phyloP scores from a whole-genome alignment of 371 early-diverging fungal genomes.

The Mortierella polycephala region DNA sequence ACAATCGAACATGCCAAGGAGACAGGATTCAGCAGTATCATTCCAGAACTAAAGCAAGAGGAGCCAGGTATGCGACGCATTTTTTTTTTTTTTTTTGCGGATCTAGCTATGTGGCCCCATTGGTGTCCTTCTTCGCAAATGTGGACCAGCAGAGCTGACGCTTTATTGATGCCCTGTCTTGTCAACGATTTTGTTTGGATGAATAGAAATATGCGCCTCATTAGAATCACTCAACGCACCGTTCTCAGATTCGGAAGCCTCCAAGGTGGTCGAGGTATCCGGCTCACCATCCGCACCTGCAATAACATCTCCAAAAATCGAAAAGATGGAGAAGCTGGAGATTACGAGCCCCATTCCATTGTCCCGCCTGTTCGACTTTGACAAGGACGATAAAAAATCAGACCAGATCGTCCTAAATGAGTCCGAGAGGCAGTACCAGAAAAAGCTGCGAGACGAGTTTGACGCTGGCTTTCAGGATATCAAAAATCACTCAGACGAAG shows the following conservation, averaged over 20 bases:
- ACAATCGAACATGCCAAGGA: slow-evolving; percentile 44
- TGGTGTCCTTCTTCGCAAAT: background rate
- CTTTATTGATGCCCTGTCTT: no score
- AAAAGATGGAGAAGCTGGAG: slow-evolving; percentile 33
- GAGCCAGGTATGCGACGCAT: slow-evolving; percentile 32
- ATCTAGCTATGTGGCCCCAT: background rate
- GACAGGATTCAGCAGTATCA: slow-evolving; percentile 38
- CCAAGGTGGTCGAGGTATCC: slow-evolving; percentile 4
- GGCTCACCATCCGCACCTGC: slow-evolving; percentile 6
- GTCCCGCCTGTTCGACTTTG: slow-evolving; percentile 52
- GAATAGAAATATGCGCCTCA: slow-evolving; percentile 44
- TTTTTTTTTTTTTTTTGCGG: background rate
- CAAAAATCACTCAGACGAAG: background rate
- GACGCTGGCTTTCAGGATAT: slow-evolving; percentile 42
- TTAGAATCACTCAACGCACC: slow-evolving; percentile 34
- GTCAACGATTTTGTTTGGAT: background rate
- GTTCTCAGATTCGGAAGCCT: slow-evolving; percentile 15
- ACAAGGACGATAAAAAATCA: slow-evolving; percentile 40
- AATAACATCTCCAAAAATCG: slow-evolving; percentile 23
- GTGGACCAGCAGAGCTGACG: no score
- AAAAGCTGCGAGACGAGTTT: slow-evolving; percentile 38
- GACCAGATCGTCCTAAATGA: slow-evolving; percentile 42
- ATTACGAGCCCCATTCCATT: slow-evolving; percentile 45
- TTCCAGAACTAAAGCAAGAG: slow-evolving; percentile 38
- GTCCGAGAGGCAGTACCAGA: slow-evolving; percentile 35